Base-by-base conservation (phyloP, 2,329 filamentous ascomycete species). In the Neofusicoccum cordaticola region DNA sequence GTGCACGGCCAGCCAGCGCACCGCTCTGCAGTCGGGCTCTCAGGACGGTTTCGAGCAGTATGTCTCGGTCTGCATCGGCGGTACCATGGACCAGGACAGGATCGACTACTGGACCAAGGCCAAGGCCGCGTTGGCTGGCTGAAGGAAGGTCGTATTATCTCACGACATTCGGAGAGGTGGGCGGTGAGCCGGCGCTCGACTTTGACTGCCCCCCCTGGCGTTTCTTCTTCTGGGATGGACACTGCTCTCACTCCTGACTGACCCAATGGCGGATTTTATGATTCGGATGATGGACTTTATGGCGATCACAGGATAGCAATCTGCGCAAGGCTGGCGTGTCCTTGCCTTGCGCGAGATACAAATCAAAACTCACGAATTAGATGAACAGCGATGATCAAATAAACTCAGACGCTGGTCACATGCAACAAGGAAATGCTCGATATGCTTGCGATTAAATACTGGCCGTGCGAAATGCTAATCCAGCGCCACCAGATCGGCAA, bases 21-120 rank as follows among this genome's bases (percentile, higher is more conserved):
- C 70, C 2, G 79, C 74, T 2, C 71, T 89, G 62, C 76, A 78
- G 62, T 70, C 70, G n/a, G 84, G 82, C 0, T 79, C 78, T 0
- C 70, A 81, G 69, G 75, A 72, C 0, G 86, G 84, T 0, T 89
- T 82, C 78, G 67, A 78, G 64, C 74, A 71, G 22, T 89, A 87
- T 74, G 73, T 89, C 66, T 81, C 48, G 1, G 27, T 12, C 9
- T 65, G 63, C 56, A 61, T 65, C 22, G 63, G 63, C 47, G 47
- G 45, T 31, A 61, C 53, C 17, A 61, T 61, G 63, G 47, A 65
- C 39, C n/a, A 65, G 22, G 15, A 27, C 37, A 31, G 63, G 17
- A 51, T 61, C 19, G 63, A 52, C 17, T 61, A 44, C 37, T 65
- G 63, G 63, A 65, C 44, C 27, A 61, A 60, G 53, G 39, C 45